Evolutionary conservation across 164 flowering plant genomes (phyloP), one percentile per base, ranked within the genome.

Genomic region (Vitis amurensis): DNA sequence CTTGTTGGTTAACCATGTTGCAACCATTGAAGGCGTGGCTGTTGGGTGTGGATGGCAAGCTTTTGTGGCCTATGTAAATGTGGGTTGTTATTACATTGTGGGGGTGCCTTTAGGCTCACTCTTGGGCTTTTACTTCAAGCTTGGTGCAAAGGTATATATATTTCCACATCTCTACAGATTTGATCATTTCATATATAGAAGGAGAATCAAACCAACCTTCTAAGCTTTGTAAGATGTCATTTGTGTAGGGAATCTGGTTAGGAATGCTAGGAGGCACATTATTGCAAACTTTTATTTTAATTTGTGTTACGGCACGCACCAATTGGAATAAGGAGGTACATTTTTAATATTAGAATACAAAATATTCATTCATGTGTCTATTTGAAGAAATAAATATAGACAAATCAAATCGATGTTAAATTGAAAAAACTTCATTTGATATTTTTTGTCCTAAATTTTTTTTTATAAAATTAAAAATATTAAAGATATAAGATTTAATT

Each of bases 251-350:
- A 9, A 73, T 81, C 30, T 81, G 82, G 84, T 23, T 66, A 16
- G 84, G 84, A 12, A 76, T 81, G 82, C 57, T 76, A 16, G 82
- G 80, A 30, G 81, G 80, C 19, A 83, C 85, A 1, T 47, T 55
- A 3, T 63, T 81, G 80, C 88, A 85, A 67, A 85, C 86, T 3
- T 0, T 81, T 3, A 81, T 83, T 62, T 49, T 85, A 6, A 10
- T 79, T 6, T 81, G 86, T 83, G 79, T 78, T 31, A 85, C 88
- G 14, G 61, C 66, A 63, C 66, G 82, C 2, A 81, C 88, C 12
- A 80, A 85, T 55, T 85, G 88, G 88, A 57, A 74, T 3, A 81
- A 83, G 72, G 88, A 83, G 83, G 88, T 83, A 66, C 66, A 0
- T 53, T 59, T 9, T n/a, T n/a, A n/a, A n/a, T n/a, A n/a, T n/a